phyloP scores from a whole-genome alignment of 2,329 filamentous ascomycete genomes.

The Colletotrichum orbiculare region DNA sequence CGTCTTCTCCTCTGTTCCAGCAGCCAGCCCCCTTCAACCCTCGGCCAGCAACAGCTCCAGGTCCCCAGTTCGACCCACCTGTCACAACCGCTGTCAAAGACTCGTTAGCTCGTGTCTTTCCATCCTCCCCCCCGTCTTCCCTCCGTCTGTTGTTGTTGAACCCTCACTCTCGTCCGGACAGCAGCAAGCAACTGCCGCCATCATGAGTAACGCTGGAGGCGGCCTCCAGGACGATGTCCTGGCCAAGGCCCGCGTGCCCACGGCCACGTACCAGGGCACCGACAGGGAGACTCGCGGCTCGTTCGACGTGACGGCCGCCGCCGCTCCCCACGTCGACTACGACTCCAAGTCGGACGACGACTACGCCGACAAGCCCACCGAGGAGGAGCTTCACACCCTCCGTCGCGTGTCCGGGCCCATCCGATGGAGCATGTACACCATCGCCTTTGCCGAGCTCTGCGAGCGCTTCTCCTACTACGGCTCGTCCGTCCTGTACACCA shows the following conservation, averaged over 20 bases:
- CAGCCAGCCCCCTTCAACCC: conserved; percentile 30
- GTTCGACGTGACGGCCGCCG: conserved; percentile 39
- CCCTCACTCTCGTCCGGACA: not conserved
- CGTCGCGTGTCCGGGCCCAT: conserved; percentile 73
- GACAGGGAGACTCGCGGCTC: conserved; percentile 38
- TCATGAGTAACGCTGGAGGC: conserved; percentile 37
- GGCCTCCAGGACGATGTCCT: conserved; percentile 37
- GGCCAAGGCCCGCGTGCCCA: conserved; percentile 39
- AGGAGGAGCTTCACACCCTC: conserved; percentile 71
- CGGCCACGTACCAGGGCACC: conserved; percentile 37
- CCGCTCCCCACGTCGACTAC: conserved; percentile 36
- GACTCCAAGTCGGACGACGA: conserved; percentile 43
- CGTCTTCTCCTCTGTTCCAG: not conserved
- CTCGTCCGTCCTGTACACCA: conserved; percentile 74
- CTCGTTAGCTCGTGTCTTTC: conserved; percentile 37
- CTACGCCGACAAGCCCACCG: conserved; percentile 61
- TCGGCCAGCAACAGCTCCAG: conserved; percentile 27
- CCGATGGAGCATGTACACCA: conserved; percentile 73
- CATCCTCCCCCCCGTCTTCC: not conserved
- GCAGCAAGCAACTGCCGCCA: not conserved
- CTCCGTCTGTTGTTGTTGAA: not conserved
- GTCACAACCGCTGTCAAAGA: conserved; percentile 33
- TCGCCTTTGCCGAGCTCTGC: conserved; percentile 79
- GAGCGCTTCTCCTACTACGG: conserved; percentile 85
- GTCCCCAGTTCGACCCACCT: conserved; percentile 21